A percentile compares a stretch with the other conserved stretches of the same genome.
phyloP scores from a whole-genome alignment of 306 rosid genomes.

The Delonix regia region DNA sequence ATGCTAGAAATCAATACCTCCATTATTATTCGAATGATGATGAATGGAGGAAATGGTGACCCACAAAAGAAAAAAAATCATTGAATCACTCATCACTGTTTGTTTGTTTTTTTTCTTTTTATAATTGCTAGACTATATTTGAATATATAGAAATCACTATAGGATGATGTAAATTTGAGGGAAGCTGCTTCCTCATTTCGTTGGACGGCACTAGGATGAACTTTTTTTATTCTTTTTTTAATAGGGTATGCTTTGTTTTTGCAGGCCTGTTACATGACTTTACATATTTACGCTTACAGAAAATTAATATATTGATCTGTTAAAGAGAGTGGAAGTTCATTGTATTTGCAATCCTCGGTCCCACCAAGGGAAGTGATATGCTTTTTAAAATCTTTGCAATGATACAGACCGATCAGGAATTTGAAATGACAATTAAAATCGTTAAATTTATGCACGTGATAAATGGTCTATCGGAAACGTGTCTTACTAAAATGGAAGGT shows the following conservation, averaged over 20 bases:
- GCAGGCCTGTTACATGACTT: background rate
- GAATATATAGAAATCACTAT: background rate
- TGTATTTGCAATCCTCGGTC: background rate
- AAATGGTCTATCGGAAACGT: background rate
- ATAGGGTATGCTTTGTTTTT: background rate
- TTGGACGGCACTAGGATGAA: background rate
- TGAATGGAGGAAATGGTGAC: background rate
- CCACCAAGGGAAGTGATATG: background rate
- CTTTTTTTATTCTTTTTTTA: background rate
- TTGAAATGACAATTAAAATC: background rate
- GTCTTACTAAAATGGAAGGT: slow-evolving; percentile 15
- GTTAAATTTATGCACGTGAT: background rate
- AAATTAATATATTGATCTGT: background rate
- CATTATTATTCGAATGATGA: background rate
- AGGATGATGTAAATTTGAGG: background rate
- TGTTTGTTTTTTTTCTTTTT: background rate
- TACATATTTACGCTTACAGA: background rate
- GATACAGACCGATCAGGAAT: background rate
- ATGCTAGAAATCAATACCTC: background rate
- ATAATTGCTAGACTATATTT: background rate
- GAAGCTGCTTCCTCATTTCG: background rate
- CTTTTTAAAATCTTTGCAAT: background rate
- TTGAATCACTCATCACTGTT: background rate
- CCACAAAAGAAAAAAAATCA: background rate
- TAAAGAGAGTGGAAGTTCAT: background rate